Base-by-base conservation (phyloP, 176 grass and related monocot species). In the Oryza glaberrima region DNA sequence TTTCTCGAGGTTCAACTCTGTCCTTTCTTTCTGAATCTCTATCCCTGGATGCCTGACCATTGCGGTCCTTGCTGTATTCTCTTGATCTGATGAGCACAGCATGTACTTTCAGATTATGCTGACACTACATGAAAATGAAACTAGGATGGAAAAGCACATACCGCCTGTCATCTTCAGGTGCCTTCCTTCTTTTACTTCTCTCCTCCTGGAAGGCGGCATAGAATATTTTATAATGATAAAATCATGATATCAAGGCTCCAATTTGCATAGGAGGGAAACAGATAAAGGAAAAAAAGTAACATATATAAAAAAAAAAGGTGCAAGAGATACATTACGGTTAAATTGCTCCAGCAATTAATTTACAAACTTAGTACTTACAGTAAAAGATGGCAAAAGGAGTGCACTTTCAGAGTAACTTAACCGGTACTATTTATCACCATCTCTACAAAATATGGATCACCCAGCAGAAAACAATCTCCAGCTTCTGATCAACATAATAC, bases 51-150 rank as follows among this genome's bases (percentile, higher is more conserved):
- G 76, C 73, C 76, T 81, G 87, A 22, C 85, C 82, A 14, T 92
- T 90, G 73, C 7, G 82, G 49, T 98, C 96, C 81, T 83, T 77
- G 87, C 96, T 98, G 22, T 77, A 89, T 73, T 98, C 96, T 86
- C 88, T 95, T 68, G 91, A 94, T 77, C 92, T 94, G 85, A 22
- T 65, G 71, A 22, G n/a, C 5, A 47, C 73, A 80, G 34, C n/a
- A 49, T 58, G 9, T 25, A 65, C 17, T 19, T 75, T 87, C 40
- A 87, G 9, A 82, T 77, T 28, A 9, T 40, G 3, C 32, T 17
- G 0, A 60, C 12, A 77, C 20, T 63, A 48, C 1, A 60, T 11
- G 72, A 87, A 49, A 83, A 75, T 14, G 11, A 70, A 83, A 64
- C 11, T 63, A 32, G 32, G 30, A 23, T 51, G n/a, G 17, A 16